Conservation (phyloP, 2,329 filamentous ascomycete genomes). For the Fusarium sp. region DNA sequence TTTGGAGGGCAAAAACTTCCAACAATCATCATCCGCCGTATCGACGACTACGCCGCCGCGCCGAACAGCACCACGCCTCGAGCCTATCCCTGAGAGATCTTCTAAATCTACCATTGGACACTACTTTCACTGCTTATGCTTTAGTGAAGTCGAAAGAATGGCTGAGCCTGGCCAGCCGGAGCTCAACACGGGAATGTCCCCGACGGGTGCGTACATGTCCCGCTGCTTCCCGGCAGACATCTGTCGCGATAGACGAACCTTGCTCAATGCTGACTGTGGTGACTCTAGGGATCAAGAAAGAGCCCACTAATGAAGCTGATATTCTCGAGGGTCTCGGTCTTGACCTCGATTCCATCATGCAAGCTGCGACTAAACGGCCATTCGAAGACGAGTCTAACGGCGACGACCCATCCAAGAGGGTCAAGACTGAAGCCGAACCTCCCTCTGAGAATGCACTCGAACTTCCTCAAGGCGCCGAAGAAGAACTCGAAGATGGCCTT, state of each 20-base stretch:
- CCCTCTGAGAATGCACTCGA: conserved; percentile 32
- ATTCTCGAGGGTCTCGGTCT: conserved; percentile 48
- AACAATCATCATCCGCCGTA: conserved; percentile 45
- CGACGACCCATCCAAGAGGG: conserved; percentile 47
- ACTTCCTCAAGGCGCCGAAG: conserved; percentile 35
- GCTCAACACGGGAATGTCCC: conserved; percentile 45
- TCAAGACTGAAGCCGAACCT: conserved; percentile 45
- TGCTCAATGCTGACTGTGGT: conserved; percentile 39
- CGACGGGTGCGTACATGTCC: conserved; percentile 47
- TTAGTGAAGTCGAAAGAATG: conserved; percentile 50
- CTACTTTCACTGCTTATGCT: conserved; percentile 32
- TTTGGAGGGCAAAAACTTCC: conserved; percentile 51
- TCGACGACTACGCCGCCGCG: conserved; percentile 33
- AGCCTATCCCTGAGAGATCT: conserved; percentile 26
- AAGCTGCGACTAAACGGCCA: conserved; percentile 51
- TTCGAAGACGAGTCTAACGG: conserved; percentile 45
- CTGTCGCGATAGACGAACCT: conserved; percentile 11
- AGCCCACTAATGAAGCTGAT: conserved; percentile 51
- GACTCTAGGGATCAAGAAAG: conserved; percentile 51
- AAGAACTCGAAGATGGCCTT: conserved; percentile 49
- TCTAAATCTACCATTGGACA: conserved; percentile 4
- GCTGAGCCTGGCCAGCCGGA: conserved; percentile 53
- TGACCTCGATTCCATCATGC: conserved; percentile 49
- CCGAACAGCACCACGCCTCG: conserved; percentile 31
- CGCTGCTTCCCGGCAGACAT: conserved; percentile 16